Evolutionary conservation across 768 basidiomycete species (phyloP), one percentile per base, ranked within the genome.

Genomic region (Lenzites betulinus): DNA sequence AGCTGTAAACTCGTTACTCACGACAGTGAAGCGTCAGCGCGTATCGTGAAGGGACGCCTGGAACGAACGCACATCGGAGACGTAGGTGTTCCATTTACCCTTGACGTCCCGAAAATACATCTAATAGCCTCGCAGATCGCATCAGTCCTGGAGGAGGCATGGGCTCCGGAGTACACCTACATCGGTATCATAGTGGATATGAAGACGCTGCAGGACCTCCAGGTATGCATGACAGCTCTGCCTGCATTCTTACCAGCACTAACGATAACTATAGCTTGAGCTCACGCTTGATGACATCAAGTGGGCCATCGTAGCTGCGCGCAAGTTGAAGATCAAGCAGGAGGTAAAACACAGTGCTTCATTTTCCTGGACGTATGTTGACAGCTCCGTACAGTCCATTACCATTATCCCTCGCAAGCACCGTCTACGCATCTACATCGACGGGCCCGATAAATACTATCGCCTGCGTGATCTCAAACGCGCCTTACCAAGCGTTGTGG

Each of bases 61-160:
- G 97, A 99, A 77, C 95, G 95, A 77, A 98, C 97, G 0, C 81
- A 92, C 59, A 78, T 99, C 22, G 92, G 95, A 62, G 97, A 98
- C 77, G 95, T 97, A 66, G 66, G 87, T 67, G 11, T 42, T 44
- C 60, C 47, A 11, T 28, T n/a, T 54, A 38, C 48, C 22, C 1
- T 48, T 39, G 36, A 25, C 26, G 15, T 52, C 52, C n/a, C 25
- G 42, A 38, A 46, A 57, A 25, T 0, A 11, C 48, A 55, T 3
- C 25, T 0, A 22, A n/a, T 51, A 7, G 30, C 55, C 28, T 25
- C 56, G 15, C 62, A 97, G 95, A 81, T 99, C 67, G 92, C 97
- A 0, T 87, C 92, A 33, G 84, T 96, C 15, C 79, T 99, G 20
- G 97, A 98, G 72, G 96, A 98, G 75, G 93, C 94, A 33, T 98